Conservation (phyloP, 1,139 yeast species). For the Magnusiomyces fungicola region DNA sequence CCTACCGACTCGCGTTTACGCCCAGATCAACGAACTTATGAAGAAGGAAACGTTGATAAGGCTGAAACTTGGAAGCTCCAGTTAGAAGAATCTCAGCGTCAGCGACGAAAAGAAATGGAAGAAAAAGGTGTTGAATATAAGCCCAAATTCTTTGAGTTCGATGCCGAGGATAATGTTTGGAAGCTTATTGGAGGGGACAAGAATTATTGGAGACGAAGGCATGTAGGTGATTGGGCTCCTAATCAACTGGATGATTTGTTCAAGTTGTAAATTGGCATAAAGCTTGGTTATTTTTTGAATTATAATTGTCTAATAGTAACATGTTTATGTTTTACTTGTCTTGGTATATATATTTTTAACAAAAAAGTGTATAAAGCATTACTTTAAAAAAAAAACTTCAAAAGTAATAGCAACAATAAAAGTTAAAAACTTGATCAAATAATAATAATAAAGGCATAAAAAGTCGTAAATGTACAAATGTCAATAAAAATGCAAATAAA, state of each 20-base stretch:
- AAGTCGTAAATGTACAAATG: no score
- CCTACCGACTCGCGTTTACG: slow-evolving; percentile 86
- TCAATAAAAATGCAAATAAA: no score
- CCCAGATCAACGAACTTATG: slow-evolving; percentile 75
- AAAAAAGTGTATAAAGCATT: no score
- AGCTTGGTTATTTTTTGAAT: not conserved
- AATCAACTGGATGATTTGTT: slow-evolving; percentile 22
- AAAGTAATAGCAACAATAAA: no score
- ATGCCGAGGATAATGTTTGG: slow-evolving; percentile 45
- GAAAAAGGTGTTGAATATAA: slow-evolving; percentile 39
- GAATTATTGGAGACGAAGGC: slow-evolving; percentile 72
- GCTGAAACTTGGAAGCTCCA: slow-evolving; percentile 65
- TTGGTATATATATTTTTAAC: no score
- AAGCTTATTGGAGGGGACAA: slow-evolving; percentile 50
- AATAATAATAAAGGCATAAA: no score
- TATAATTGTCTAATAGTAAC: no score
- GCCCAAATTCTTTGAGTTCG: slow-evolving; percentile 55
- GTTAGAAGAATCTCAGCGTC: slow-evolving; percentile 76
- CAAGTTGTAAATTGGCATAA: not conserved
- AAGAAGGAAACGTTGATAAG: slow-evolving; percentile 54
- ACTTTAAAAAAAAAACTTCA: no score
- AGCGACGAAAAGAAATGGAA: slow-evolving; percentile 56
- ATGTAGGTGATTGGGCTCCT: slow-evolving; percentile 28
- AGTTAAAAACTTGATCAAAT: no score
- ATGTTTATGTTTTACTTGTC: no score